phyloP scores from a whole-genome alignment of 192 early-diverging fungal genomes.

The Anaeromyces robustus region DNA sequence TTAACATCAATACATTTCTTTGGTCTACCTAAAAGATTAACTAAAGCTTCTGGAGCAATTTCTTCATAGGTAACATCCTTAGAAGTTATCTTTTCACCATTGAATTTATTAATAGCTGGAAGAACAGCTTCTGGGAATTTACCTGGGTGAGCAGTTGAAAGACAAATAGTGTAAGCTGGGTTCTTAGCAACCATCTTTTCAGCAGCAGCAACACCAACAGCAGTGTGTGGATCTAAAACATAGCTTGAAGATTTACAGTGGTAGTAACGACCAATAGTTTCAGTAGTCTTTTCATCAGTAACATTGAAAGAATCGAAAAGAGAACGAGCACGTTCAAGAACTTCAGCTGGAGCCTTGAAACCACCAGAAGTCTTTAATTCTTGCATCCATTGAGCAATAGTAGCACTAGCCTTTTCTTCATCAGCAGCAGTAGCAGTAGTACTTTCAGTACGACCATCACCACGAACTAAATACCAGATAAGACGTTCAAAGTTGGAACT shows the following conservation, averaged over 20 bases:
- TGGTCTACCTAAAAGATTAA: slow-evolving; percentile 21
- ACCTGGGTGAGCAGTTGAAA: slow-evolving; percentile 88
- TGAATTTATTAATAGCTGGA: slow-evolving; percentile 29
- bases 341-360: slow-evolving; percentile 45
- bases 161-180: slow-evolving; percentile 22
- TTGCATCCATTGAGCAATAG: slow-evolving; percentile 60
- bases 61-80: slow-evolving; percentile 20
- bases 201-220: slow-evolving; percentile 79
- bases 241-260: slow-evolving; percentile 26
- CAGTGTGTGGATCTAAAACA: slow-evolving; percentile 89
- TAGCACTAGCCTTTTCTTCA: slow-evolving; percentile 31
- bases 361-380: slow-evolving; percentile 51
- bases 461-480: slow-evolving; percentile 66
- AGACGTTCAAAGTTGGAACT: slow-evolving; percentile 96
- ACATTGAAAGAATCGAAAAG: slow-evolving; percentile 62
- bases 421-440: slow-evolving; percentile 11
- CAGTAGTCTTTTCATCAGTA: slow-evolving; percentile 53
- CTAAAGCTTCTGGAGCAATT: slow-evolving; percentile 28
- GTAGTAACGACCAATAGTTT: slow-evolving; percentile 57
- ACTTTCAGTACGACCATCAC: slow-evolving; percentile 8
- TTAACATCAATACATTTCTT: slow-evolving; percentile 18
- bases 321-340: slow-evolving; percentile 46
- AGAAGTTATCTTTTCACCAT: slow-evolving; percentile 5
- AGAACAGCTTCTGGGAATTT: slow-evolving; percentile 91
- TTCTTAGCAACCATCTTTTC: slow-evolving; percentile 18